Base-by-base conservation (phyloP, 805 yeast genomes). In the Candida gorgasii region DNA sequence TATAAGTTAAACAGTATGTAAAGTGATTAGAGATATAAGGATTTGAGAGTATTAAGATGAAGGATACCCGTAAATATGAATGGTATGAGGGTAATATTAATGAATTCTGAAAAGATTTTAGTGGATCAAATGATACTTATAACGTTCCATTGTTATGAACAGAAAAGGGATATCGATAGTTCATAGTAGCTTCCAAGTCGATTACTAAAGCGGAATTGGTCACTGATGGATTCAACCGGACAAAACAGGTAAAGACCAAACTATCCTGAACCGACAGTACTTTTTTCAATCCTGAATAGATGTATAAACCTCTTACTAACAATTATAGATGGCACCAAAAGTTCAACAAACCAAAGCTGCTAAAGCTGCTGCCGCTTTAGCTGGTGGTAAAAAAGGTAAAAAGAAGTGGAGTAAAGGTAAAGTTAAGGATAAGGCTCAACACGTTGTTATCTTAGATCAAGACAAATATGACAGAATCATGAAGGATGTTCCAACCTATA, bases 371-470 rank as follows among this genome's bases (percentile, higher is more conserved):
- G 98, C 98, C 81, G 98, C 97, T 76, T 81, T 89, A 85, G 97
- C 97, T 75, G 97, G 97, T 86, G 96, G 97, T 85, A 90, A 90
- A 87, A 89, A 92, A 73, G 89, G 96, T 78, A 93, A 93, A 89
- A 92, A 93, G 95, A 93, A 93, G 96, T 93, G 98, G 99, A 87
- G 95, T 86, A 90, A 92, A 85, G 97, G 97, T 78, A 89, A 95
- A 85, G 96, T 89, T 76, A 93, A 95, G 90, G 99, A 93, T 80
- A 92, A 87, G 95, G 98, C 99, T 65, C 92, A 88, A 75, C 99
- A 93, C 84, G 84, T 89, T 71, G 90, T 93, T 67, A 79, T 87
- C 74, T 81, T 93, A 67, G 99, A 93, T 77, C 97, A 93, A 82
- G 95, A 93, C 63, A 88, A 92, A 74, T 92, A 86, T 81, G 99